Evolutionary conservation across 2,329 filamentous ascomycete species (phyloP).

Genomic region (Penicillium brevicompactum): DNA sequence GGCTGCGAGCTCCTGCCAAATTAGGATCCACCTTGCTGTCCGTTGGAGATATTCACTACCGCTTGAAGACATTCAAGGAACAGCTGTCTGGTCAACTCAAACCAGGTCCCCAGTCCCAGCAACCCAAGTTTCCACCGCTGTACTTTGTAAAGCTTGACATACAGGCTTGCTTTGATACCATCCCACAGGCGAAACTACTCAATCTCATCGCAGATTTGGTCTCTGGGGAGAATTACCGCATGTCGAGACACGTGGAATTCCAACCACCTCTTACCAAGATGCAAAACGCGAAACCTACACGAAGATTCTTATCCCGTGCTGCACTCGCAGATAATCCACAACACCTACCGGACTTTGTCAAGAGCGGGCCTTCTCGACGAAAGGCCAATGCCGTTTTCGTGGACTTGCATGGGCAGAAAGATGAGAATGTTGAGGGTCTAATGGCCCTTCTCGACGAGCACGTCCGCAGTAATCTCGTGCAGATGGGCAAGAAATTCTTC

Average conservation of each 20-base stretch:
- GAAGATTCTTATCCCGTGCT: slow-evolving; percentile 59
- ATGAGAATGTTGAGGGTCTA: slow-evolving; percentile 61
- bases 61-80: slow-evolving; percentile 69
- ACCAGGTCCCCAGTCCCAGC: neutral
- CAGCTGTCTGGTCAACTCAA: slow-evolving; percentile 12
- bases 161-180: slow-evolving; percentile 89
- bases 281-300: slow-evolving; percentile 28
- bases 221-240: slow-evolving; percentile 65
- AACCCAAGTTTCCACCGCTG: slow-evolving; percentile 51
- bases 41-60: slow-evolving; percentile 75
- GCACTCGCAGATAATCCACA: slow-evolving; percentile 45
- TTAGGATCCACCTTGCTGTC: slow-evolving; percentile 83
- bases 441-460: slow-evolving; percentile 75
- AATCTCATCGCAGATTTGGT: slow-evolving; percentile 62
- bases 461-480: slow-evolving; percentile 81
- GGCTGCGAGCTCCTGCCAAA: slow-evolving; percentile 56
- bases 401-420: slow-evolving; percentile 63
- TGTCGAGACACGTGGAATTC: slow-evolving; percentile 75
- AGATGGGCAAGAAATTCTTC: slow-evolving; percentile 85
- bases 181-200: slow-evolving; percentile 77
- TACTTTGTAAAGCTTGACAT: slow-evolving; percentile 96
- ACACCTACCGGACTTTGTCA: slow-evolving; percentile 51
- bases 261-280: slow-evolving; percentile 45
- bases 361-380: slow-evolving; percentile 41
- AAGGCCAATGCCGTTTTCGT: slow-evolving; percentile 74